These are phyloP conservation scores for Suillus plorans DNA, from an alignment of 768 basidiomycete genomes.

Conservation along the genomic window DNA sequence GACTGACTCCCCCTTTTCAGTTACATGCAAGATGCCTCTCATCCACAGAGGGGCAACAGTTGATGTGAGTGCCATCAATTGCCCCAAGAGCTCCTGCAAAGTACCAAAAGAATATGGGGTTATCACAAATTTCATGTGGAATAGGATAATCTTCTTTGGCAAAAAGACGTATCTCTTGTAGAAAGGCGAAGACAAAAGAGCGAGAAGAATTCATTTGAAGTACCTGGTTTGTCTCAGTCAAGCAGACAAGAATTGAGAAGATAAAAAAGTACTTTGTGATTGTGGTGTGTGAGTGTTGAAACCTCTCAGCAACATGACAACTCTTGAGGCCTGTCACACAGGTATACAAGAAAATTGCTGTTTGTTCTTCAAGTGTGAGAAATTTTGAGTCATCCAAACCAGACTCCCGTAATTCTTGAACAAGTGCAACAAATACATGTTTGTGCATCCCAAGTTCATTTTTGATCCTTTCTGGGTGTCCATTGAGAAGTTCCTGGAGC, in stretches of 20 bases:
- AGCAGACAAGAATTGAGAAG: too few relatives aligned
- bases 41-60: constrained; percentile 15
- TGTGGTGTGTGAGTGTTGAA: constrained; percentile 18
- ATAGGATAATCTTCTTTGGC: constrained; percentile 16
- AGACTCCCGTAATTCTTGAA: constrained; percentile 19
- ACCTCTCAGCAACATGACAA: constrained; percentile 11
- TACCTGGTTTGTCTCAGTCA: constrained; percentile 19
- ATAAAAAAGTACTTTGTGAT: neutral
- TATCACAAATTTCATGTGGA: constrained; percentile 22
- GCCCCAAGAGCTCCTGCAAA: constrained; percentile 31
- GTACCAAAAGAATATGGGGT: constrained; percentile 34
- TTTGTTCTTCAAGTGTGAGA: constrained; percentile 34
- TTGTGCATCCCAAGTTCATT: constrained; percentile 27
- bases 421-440: constrained; percentile 30
- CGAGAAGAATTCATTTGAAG: constrained; percentile 22
- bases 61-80: constrained; percentile 36
- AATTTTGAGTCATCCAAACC: constrained; percentile 21
- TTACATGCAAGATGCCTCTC: constrained; percentile 17
- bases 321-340: constrained; percentile 1
- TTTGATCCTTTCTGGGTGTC: constrained; percentile 17
- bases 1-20: constrained; percentile 24
- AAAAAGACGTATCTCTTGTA: constrained; percentile 25
- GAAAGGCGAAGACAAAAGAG: constrained; percentile 15
- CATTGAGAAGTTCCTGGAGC: constrained; percentile 21
- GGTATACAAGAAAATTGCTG: constrained; percentile 37